Evolutionary conservation across 257 asterid genomes (phyloP).

Genomic region (Nicotiana paniculata): DNA sequence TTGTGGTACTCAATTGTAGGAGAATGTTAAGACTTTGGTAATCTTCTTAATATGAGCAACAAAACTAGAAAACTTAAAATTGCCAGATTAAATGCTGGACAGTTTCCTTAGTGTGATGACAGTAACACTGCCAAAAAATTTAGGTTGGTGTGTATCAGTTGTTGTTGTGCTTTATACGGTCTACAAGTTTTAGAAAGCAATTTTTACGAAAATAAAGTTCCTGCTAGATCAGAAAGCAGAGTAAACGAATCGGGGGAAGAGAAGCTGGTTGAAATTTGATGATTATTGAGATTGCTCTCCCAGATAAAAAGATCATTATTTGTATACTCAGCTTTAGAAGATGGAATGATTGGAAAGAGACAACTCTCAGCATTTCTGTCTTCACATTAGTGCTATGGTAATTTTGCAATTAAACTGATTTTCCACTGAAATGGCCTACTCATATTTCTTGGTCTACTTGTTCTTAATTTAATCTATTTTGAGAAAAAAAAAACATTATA

Average conservation of each 20-base stretch:
- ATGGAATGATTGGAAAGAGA: neutral
- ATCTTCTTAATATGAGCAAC: neutral
- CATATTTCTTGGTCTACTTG: neutral
- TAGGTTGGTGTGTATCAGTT: neutral
- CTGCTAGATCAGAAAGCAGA: neutral
- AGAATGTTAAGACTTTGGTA: neutral
- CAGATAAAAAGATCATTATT: neutral
- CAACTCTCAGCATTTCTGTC: neutral
- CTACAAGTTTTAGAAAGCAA: neutral
- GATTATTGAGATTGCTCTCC: neutral
- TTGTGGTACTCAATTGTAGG: neutral
- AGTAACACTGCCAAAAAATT: neutral
- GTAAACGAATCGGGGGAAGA: neutral
- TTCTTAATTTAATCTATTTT: neutral
- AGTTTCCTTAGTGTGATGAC: neutral
- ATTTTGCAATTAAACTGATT: neutral
- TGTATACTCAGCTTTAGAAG: neutral
- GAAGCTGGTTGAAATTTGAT: neutral
- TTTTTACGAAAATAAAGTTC: neutral
- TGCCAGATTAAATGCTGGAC: neutral
- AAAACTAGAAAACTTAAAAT: neutral
- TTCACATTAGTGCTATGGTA: neutral
- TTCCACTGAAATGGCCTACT: neutral
- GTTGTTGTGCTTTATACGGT: neutral
- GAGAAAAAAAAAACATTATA: neutral